phyloP scores from a whole-genome alignment of 805 yeast genomes.

The Sungouiozyma ichnusensis region DNA sequence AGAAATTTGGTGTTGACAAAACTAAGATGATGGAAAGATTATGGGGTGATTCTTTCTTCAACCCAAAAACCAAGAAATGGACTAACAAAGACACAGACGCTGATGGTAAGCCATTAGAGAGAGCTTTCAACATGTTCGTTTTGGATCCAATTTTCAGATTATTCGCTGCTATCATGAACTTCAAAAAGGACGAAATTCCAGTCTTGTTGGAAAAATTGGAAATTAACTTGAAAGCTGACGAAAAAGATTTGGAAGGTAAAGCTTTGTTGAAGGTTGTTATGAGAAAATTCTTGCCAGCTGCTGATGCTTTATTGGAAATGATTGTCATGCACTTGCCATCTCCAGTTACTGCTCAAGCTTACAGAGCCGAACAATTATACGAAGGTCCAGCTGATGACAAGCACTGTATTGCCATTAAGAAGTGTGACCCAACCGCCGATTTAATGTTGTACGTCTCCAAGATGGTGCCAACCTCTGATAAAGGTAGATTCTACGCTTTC shows the following conservation, averaged over 20 bases:
- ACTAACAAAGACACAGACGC: constrained; percentile 92
- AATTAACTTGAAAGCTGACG: constrained; percentile 87
- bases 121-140: constrained; percentile 99
- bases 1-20: constrained; percentile 99
- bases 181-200: constrained; percentile 96
- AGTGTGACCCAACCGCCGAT: constrained; percentile 97
- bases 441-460: constrained; percentile 98
- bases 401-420: constrained; percentile 83
- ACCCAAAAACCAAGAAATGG: constrained; percentile 99
- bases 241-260: constrained; percentile 97
- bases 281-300: constrained; percentile 99
- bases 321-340: constrained; percentile 97
- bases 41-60: constrained; percentile 99
- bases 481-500: constrained; percentile 99
- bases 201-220: constrained; percentile 87
- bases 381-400: constrained; percentile 97
- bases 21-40: constrained; percentile 96
- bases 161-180: constrained; percentile 95
- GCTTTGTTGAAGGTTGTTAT: constrained; percentile 95
- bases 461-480: constrained; percentile 99
- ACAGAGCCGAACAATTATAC: constrained; percentile 98
- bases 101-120: constrained; percentile 88
- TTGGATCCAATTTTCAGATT: constrained; percentile 98
- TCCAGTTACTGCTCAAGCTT: constrained; percentile 97
- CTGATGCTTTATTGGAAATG: constrained; percentile 98